Evolutionary conservation across 192 early-diverging fungal genomes (phyloP), one percentile per base, ranked within the genome.

Genomic region (Backusella sp.): DNA sequence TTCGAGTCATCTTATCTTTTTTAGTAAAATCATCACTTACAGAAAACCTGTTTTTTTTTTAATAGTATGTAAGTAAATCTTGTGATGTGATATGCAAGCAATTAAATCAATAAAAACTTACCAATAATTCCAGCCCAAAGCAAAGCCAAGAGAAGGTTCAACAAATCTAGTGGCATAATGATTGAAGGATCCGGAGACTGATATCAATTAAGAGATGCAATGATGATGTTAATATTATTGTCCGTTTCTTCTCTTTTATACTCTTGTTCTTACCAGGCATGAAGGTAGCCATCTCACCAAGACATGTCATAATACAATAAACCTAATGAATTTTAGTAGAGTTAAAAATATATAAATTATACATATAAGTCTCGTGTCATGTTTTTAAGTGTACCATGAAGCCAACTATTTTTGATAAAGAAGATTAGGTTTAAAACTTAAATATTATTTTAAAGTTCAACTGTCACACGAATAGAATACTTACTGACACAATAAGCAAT

Each of bases 281-380:
- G 41, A 89, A 89, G 0, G 95, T 90, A 1, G 93, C 87, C 91
- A 97, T 92, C 78, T 97, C 96, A 73, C 93, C 94, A 75, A 97
- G 86, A 76, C 90, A 92, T 15, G 91, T 94, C 81, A 92, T 88
- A 32, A 93, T 84, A 52, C 90, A 93, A 66, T 87, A 93, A 14
- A 91, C 90, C 87, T 73, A 73, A 42, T 71, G 14, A 1, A 2
- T 15, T 41, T 7, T 39, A 41, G 11, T 21, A 26, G 1, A 0
- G 12, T 37, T 41, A 26, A 8, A 70, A 7, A n/a, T 39, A 11
- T 70, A 26, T 70, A 53, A 53, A 53, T 23, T 53, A n/a, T 19
- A 53, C n/a, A 23, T 59, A 59, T 59, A 59, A 26, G 9, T 59
- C 7, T n/a, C 4, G 21, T 59, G n/a, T n/a, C 19, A 19, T 32